A percentile compares a stretch with the other conserved stretches of the same genome.
These are phyloP conservation scores for Fusarium xylarioides DNA, from an alignment of 2,329 filamentous ascomycete species.

Conservation along the genomic window DNA sequence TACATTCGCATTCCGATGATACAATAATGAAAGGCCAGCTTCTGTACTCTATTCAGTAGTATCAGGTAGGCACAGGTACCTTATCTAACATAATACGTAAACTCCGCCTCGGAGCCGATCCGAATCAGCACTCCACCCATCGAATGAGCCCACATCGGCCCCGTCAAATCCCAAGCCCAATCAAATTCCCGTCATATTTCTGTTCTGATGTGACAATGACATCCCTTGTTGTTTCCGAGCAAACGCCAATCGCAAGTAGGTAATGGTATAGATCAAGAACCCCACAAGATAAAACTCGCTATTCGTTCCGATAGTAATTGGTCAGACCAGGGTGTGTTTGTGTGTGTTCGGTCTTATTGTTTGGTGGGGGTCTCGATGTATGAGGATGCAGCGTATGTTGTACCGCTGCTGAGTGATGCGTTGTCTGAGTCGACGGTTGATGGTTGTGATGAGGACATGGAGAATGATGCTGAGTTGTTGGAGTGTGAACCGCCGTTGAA, in stretches of 20 bases:
- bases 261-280: conserved; percentile 32
- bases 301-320: conserved; percentile 15
- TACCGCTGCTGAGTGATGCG: conserved; percentile 37
- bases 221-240: conserved; percentile 18
- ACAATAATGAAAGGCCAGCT: not conserved
- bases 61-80: not conserved
- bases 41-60: not conserved
- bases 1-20: not conserved
- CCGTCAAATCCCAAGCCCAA: conserved; percentile 2
- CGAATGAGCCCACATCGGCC: conserved; percentile 18
- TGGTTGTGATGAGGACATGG: conserved; percentile 8
- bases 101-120: conserved; percentile 28
- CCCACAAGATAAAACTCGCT: conserved; percentile 1
- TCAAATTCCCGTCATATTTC: not conserved
- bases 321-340: not conserved
- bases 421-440: conserved; percentile 32
- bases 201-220: not conserved
- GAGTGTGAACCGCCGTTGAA: conserved; percentile 42
- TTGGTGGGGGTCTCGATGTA: conserved; percentile 37
- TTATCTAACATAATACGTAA: not conserved
- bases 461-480: conserved; percentile 28
- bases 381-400: conserved; percentile 31
- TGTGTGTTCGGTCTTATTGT: conserved; percentile 17
- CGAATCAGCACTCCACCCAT: conserved; percentile 8
- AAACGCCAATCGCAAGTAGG: conserved; percentile 29